Conservation (phyloP, 805 yeast species). For the Nakazawaea peltata region DNA sequence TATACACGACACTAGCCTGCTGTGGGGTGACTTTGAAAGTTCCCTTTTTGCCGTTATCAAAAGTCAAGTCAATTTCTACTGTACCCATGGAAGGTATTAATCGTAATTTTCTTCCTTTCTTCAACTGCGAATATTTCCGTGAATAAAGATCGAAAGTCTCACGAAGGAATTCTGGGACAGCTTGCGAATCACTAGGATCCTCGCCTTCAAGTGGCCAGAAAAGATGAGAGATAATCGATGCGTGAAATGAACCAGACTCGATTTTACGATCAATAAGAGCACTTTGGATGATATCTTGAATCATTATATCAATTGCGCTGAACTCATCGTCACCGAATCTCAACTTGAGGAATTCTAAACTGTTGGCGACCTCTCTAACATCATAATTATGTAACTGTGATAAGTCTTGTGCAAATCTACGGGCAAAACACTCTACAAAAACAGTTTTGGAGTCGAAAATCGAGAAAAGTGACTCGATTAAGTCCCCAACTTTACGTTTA, state of each 20-base stretch:
- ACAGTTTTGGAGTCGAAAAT: constrained; percentile 63
- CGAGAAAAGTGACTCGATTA: constrained; percentile 63
- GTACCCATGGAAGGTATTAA: constrained; percentile 53
- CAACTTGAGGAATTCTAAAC: constrained; percentile 46
- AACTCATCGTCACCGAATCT: constrained; percentile 64
- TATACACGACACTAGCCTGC: constrained; percentile 54
- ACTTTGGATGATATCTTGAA: constrained; percentile 60
- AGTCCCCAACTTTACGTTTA: constrained; percentile 51
- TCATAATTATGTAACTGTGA: constrained; percentile 33
- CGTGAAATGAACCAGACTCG: constrained; percentile 31
- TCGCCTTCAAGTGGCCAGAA: constrained; percentile 70
- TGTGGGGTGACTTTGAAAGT: constrained; percentile 54
- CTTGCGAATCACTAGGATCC: constrained; percentile 42
- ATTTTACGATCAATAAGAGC: constrained; percentile 32
- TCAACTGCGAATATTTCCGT: constrained; percentile 30
- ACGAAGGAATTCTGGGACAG: constrained; percentile 21
- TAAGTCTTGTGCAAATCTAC: constrained; percentile 50
- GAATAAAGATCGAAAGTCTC: constrained; percentile 35
- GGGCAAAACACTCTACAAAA: constrained; percentile 58
- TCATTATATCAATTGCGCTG: constrained; percentile 75
- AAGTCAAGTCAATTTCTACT: constrained; percentile 50
- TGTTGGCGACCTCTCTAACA: constrained; percentile 28
- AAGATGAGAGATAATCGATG: constrained; percentile 62
- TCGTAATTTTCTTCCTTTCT: constrained; percentile 51
- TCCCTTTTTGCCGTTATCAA: constrained; percentile 32